Percentiles rank a stretch among this genome's conserved stretches.
Evolutionary conservation across 305 asterid species (phyloP).

Genomic region (Fraxinus baroniana): DNA sequence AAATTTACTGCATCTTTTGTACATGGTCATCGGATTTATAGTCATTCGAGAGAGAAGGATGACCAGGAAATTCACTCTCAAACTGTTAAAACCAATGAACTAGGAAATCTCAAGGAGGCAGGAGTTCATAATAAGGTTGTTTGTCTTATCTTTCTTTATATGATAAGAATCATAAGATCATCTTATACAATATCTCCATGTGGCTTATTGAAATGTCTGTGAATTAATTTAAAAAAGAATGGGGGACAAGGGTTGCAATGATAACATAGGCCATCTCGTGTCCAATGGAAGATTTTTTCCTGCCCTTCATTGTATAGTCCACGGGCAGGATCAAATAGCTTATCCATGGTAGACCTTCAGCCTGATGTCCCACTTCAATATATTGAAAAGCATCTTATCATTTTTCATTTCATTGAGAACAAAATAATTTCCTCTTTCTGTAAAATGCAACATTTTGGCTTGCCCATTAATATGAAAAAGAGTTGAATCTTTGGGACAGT

Average conservation of each 20-base stretch:
- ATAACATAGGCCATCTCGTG: background rate
- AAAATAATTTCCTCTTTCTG: background rate
- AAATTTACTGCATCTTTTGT: background rate
- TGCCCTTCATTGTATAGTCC: background rate
- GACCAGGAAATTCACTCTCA: background rate
- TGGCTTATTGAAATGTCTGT: background rate
- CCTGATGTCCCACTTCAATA: background rate
- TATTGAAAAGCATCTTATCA: background rate
- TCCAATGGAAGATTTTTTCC: background rate
- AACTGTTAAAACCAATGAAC: background rate
- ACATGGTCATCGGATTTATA: background rate
- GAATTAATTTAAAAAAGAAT: background rate
- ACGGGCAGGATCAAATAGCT: background rate
- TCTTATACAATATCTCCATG: background rate
- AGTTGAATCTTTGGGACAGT: background rate
- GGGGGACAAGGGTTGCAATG: background rate
- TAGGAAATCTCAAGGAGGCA: background rate
- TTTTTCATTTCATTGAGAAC: background rate
- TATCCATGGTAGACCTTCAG: background rate
- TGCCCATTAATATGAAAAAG: background rate
- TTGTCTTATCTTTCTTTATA: background rate
- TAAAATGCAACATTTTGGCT: background rate
- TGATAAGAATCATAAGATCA: background rate
- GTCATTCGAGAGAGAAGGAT: constrained; percentile 3
- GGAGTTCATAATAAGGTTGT: background rate